Base-by-base conservation (phyloP, 306 rosid genomes). In the Neltuma alba region DNA sequence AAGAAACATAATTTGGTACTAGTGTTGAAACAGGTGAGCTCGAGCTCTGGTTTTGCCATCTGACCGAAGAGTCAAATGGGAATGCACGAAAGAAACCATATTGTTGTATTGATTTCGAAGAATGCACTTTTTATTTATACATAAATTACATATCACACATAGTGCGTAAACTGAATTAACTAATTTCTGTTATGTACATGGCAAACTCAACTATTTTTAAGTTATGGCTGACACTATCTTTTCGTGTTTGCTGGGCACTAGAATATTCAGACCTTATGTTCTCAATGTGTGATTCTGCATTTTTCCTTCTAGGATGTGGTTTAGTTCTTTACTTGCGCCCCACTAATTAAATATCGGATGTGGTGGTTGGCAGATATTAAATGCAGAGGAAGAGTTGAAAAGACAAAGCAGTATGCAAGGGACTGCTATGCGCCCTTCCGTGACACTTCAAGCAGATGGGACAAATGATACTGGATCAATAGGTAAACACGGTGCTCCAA, bases 381-480 rank as follows among this genome's bases (percentile, higher is more conserved):
- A 83, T 81, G 97, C 93, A 18, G 99, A 96, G 87, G 99, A 95
- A 86, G 99, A 93, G 81, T 79, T 96, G 14, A 91, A 91, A 86
- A 87, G 98, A 69, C 88, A 93, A 55, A 87, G 50, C 60, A 85
- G 80, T 72, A 55, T 75, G 80, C 95, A 88, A 89, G 94, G 87
- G 74, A 81, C 63, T 72, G 77, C 77, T 0, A 60, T 47, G 84
- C 90, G 89, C 55, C 89, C 94, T 6, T 70, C 92, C 2, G 86
- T 61, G 83, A 87, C 87, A 1, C 89, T 76, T 83, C 97, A 87
- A 80, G 83, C 72, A 64, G 98, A 92, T 61, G 92, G 86, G 37
- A 84, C 89, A 69, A 86, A 83, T 76, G 99, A 93, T 61, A 73
- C 78, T 10, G 94, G 93, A 40, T 93, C 96, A 20, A 83, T 89